Evolutionary conservation across 805 yeast species (phyloP), one percentile per base, ranked within the genome.

Genomic region (Yarrowia sp.): DNA sequence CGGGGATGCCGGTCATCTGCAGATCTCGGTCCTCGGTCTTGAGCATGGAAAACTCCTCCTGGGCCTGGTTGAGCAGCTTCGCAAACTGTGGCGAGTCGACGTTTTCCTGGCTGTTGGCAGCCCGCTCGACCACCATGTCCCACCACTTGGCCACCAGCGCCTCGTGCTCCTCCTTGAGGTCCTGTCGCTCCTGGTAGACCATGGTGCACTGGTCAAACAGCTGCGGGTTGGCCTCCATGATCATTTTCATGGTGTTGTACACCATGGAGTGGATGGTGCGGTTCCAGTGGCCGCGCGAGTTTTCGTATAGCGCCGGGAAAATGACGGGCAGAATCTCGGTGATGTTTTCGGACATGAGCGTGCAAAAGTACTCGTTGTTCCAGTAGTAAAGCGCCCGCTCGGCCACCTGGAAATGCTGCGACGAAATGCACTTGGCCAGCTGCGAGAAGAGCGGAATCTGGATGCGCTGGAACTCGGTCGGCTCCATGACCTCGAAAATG

Each of bases 331-430:
- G 81, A 68, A 94, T 92, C 45, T 90, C 93, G 74, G 92, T 97
- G 9, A 97, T 93, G 72, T 81, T 80, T 75, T 95, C 98, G 22
- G 96, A 91, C 61, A 95, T 92, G 73, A 94, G 80, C 50, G 92
- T 89, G 72, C 93, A 85, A 78, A 95, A 93, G 80, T 91, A 93
- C 76, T 95, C 98, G 78, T 94, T 94, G 74, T 91, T 90, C 95
- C 97, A 95, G 78, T 87, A 92, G 76, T 93, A 90, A 70, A 95
- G 84, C 1, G 95, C 97, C 73, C 96, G 92, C 79, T 95, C 99
- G 69, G 96, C 90, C 35, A 95, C 97, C 83, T 95, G 99, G 82
- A 95, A 96, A 81, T 95, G 98, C 36, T 97, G 91, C 1, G 97
- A 90, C 36, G 97, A 85, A 48, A 95, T 93, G 80, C 98, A 94